Evolutionary conservation across 768 basidiomycete species (phyloP).

Genomic region (Naganishia vishniacii): DNA sequence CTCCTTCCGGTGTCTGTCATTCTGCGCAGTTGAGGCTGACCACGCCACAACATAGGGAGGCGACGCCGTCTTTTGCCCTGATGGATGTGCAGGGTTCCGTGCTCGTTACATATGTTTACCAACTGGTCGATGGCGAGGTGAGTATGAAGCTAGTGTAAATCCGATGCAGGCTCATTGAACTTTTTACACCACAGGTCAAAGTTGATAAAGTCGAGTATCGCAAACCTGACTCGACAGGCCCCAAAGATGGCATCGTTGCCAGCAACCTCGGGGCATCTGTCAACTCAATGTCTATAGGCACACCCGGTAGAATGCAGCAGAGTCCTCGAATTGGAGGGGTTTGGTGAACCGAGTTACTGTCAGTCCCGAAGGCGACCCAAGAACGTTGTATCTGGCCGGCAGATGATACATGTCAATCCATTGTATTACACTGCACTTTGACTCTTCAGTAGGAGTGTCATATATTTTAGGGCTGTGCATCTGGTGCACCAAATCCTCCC

Average conservation of each 20-base stretch:
- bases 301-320: constrained; percentile 15
- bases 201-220: constrained; percentile 51
- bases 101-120: constrained; percentile 95
- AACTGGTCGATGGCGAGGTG: constrained; percentile 86
- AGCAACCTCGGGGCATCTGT: constrained; percentile 5
- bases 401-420: too few species aligned
- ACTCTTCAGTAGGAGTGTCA: too few species aligned
- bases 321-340: constrained; percentile 13
- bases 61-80: constrained; percentile 87
- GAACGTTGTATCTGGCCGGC: background rate
- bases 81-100: constrained; percentile 98
- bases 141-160: constrained; percentile 31
- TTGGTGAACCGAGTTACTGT: too few species aligned
- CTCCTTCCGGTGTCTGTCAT: too few species aligned
- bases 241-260: background rate
- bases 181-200: constrained; percentile 42
- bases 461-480: constrained; percentile 17
- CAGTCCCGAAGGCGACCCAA: too few species aligned
- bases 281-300: constrained; percentile 14
- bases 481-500: constrained; percentile 28
- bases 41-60: constrained; percentile 56
- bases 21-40: background rate
- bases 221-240: constrained; percentile 37
- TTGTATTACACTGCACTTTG: too few species aligned
- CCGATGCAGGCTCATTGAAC: background rate